Conservation (phyloP, 1,284 basidiomycete genomes). For the Anthracocystis setariae region DNA sequence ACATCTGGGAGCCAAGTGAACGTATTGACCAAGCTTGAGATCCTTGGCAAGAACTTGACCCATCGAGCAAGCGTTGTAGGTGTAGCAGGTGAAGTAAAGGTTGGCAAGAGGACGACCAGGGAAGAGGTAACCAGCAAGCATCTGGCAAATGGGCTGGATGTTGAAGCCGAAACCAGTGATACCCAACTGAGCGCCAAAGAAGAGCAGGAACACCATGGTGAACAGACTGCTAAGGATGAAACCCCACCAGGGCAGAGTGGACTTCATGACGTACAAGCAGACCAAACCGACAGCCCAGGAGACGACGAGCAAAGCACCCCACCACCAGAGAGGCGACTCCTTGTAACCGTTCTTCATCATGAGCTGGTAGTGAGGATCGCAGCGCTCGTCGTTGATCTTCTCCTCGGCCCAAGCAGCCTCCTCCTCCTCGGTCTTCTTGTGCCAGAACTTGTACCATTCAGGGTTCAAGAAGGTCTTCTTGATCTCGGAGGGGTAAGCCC, state of each 20-base stretch:
- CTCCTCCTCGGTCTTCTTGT: constrained; percentile 14
- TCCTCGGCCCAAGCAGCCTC: constrained; percentile 17
- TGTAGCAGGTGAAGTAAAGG: constrained; percentile 52
- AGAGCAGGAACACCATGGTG: constrained; percentile 29
- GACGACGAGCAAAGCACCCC: constrained; percentile 15
- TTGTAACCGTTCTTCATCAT: constrained; percentile 35
- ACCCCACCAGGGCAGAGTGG: constrained; percentile 39
- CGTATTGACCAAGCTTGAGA: constrained; percentile 51
- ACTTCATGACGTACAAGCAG: constrained; percentile 31
- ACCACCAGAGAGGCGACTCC: constrained; percentile 38
- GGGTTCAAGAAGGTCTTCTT: constrained; percentile 17
- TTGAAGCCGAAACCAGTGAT: constrained; percentile 41
- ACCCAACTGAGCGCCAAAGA: constrained; percentile 25
- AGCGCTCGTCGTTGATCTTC: constrained; percentile 15
- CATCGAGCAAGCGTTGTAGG: constrained; percentile 41
- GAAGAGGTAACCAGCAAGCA: constrained; percentile 49
- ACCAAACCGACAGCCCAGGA: constrained; percentile 26
- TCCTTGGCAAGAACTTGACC: constrained; percentile 26
- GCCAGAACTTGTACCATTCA: constrained; percentile 35
- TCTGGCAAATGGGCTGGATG: constrained; percentile 49
- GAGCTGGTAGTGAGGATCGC: constrained; percentile 34
- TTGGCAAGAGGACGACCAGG: constrained; percentile 50
- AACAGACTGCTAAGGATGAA: constrained; percentile 26
- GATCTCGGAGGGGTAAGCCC: constrained; percentile 24
- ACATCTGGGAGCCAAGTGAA: constrained; percentile 49